Base-by-base conservation (phyloP, 2,329 filamentous ascomycete genomes). In the Microdochium nivale region DNA sequence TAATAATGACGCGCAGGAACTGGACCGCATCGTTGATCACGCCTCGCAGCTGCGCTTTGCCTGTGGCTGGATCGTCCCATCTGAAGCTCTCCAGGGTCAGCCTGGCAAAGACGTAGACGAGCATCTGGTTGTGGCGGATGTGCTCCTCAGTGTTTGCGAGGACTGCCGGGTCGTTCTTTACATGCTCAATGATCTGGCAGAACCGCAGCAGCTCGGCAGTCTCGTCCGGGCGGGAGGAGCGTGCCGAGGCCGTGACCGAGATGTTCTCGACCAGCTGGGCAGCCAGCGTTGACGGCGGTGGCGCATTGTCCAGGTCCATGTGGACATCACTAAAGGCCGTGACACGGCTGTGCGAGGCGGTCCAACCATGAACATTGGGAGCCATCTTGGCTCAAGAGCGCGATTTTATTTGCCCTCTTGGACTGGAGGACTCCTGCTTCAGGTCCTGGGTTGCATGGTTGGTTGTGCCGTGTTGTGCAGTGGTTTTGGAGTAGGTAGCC, bases 241-340 rank as follows among this genome's bases (percentile, higher is more conserved):
- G 78, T 49, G 79, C 76, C 49, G 80, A 80, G 19, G 40, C 19
- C 19, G 40, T 44, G 23, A 86, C 79, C 44, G 86, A 82, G 55
- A 90, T 83, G 65, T 88, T 89, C 64, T 88, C 85, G 56, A 94
- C 89, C 52, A 96, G 83, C 67, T 95, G 88, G 13, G 89, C 89
- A 50, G 91, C 90, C 61, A 96, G 78, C 10, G 90, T 95, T 16
- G 91, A 96, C 13, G 90, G 87, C 37, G 83, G 82, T 47, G 74
- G 71, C 10, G 53, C 63, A 50, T 63, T 55, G 33, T 59, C 24
- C 24, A 25, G 24, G 25, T 25, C 46, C 24, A 30, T 30, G 9
- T 27, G 46, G 46, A 30, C 46, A 14, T 47, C 46, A 9, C 24
- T 19, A 23, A 19, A 19, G 14, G 13, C 40, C n/a, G 40, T 4